Conservation (phyloP, 495 filamentous ascomycete genomes). For the Geopyxis carbonaria region DNA sequence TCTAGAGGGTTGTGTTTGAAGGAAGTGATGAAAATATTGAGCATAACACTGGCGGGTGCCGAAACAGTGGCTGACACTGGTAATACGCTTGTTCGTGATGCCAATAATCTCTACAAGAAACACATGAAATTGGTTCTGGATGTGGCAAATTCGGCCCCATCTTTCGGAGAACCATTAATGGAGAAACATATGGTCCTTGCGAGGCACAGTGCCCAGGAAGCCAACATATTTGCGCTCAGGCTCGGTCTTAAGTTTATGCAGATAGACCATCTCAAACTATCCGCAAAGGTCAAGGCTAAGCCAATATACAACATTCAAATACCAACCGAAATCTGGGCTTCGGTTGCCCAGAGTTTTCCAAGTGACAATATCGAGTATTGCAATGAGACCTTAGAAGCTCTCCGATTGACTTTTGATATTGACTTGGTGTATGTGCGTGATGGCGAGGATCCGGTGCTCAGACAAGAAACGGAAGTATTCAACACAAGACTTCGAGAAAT, state of each 20-base stretch:
- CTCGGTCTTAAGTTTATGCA: slow-evolving; percentile 20
- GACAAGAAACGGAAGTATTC: slow-evolving; percentile 12
- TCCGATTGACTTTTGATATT: slow-evolving; percentile 15
- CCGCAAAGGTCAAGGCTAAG: no score
- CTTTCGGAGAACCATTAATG: slow-evolving; percentile 19
- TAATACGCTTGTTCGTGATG: slow-evolving; percentile 19
- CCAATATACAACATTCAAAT: slow-evolving; percentile 14
- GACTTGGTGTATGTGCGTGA: slow-evolving; percentile 10
- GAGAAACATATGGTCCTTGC: slow-evolving; percentile 18
- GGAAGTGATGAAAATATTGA: slow-evolving; percentile 24
- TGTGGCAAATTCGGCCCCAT: slow-evolving; percentile 14
- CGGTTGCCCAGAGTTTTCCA: slow-evolving; percentile 15
- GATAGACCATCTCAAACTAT: slow-evolving; percentile 18
- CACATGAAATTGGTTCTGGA: slow-evolving; percentile 12
- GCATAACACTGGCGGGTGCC: slow-evolving; percentile 15
- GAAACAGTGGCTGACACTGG: slow-evolving; percentile 17
- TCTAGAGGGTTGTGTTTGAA: slow-evolving; percentile 21
- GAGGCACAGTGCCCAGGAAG: slow-evolving; percentile 10
- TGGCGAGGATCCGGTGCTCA: slow-evolving; percentile 7
- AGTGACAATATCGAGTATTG: slow-evolving; percentile 14
- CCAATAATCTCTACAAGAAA: slow-evolving; percentile 22
- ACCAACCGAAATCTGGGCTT: slow-evolving; percentile 14
- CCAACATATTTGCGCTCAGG: slow-evolving; percentile 16
- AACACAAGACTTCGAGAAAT: slow-evolving; percentile 13
- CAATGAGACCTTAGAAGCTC: slow-evolving; percentile 5